Evolutionary conservation across 768 basidiomycete genomes (phyloP).

Genomic region (Cystofilobasidium bisporidii): DNA sequence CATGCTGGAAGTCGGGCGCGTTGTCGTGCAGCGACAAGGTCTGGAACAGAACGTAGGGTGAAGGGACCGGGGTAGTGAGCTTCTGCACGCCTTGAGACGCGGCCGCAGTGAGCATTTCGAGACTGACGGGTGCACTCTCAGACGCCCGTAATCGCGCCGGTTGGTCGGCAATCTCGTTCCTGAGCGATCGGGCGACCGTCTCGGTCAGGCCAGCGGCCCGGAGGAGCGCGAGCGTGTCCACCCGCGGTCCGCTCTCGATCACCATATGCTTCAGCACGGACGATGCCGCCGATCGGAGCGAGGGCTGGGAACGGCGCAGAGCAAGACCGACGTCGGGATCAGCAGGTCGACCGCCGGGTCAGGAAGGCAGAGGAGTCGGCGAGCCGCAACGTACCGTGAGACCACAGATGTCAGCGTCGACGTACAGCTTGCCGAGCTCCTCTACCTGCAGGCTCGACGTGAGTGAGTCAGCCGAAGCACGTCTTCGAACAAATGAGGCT

Average conservation of each 20-base stretch:
- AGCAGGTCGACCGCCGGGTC: not conserved
- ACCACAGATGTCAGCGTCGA: not conserved
- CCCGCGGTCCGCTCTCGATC: not conserved
- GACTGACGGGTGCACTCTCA: slow-evolving; percentile 17
- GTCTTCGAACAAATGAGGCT: not conserved
- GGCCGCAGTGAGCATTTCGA: too few species aligned
- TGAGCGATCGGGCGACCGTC: not conserved
- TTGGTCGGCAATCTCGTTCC: slow-evolving; percentile 7
- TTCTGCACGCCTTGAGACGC: too few species aligned
- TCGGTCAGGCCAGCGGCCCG: not conserved
- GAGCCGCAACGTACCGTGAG: not conserved
- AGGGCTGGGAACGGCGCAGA: not conserved
- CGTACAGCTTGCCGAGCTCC: not conserved
- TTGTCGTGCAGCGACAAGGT: not conserved
- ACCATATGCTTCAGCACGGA: slow-evolving; percentile 9
- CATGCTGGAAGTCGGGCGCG: slow-evolving; percentile 10
- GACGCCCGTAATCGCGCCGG: not conserved
- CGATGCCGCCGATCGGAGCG: not conserved
- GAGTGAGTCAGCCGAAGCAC: not conserved
- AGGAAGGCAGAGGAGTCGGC: not conserved
- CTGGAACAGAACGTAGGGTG: too few species aligned
- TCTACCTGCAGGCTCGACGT: not conserved
- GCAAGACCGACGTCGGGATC: not conserved
- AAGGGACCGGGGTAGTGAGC: too few species aligned
- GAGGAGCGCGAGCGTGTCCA: slow-evolving; percentile 1